These are phyloP conservation scores for Penicillium sp. DNA, from an alignment of 2,329 filamentous ascomycete genomes.

Conservation along the genomic window DNA sequence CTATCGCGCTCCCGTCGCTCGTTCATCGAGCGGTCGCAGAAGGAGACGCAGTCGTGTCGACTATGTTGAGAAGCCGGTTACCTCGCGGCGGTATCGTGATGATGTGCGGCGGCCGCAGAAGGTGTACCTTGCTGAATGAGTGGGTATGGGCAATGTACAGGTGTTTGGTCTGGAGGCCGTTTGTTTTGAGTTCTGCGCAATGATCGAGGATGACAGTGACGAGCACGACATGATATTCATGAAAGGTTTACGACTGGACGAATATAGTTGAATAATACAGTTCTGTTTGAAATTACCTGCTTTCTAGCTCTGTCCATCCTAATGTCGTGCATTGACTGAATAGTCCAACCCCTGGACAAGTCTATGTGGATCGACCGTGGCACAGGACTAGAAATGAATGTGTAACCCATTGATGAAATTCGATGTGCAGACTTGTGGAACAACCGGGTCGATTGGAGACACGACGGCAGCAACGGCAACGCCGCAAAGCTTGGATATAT, in stretches of 20 bases:
- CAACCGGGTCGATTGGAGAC: background rate
- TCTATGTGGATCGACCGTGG: background rate
- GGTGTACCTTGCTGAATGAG: slow-evolving; percentile 50
- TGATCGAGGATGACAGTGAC: background rate
- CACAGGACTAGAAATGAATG: background rate
- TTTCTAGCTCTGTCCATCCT: background rate
- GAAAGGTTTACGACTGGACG: background rate
- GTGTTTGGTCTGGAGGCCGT: background rate
- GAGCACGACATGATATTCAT: background rate
- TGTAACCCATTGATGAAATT: background rate
- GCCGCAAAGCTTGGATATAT: background rate
- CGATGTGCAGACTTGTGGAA: background rate
- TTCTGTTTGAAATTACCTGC: background rate
- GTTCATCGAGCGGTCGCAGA: slow-evolving; percentile 14
- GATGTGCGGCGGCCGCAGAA: slow-evolving; percentile 34
- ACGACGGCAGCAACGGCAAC: background rate
- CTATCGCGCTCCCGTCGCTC: slow-evolving; percentile 19
- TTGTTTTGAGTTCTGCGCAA: background rate
- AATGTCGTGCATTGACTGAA: background rate
- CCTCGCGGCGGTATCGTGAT: slow-evolving; percentile 22
- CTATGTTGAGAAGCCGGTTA: slow-evolving; percentile 30
- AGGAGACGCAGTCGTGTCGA: slow-evolving; percentile 25
- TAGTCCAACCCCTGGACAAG: background rate
- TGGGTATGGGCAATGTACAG: background rate
- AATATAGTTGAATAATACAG: background rate